Base-by-base conservation (phyloP, 257 asterid genomes). In the Nicotiana obtusifolia region DNA sequence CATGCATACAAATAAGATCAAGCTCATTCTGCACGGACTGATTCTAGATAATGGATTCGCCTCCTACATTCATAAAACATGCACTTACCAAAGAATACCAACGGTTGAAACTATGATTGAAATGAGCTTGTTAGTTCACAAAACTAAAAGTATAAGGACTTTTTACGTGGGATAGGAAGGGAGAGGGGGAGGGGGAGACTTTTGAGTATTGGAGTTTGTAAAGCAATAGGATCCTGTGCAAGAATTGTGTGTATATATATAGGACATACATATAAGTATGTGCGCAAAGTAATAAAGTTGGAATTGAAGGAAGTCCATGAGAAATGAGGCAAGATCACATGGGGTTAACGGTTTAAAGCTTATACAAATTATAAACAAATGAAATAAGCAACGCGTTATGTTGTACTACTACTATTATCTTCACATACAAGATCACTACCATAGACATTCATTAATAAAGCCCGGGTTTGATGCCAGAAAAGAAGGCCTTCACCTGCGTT, bases 321-420 rank as follows among this genome's bases (percentile, higher is more conserved):
- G 81, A 90, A 91, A 90, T 86, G 76, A 88, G 90, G 84, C 44
- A 88, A 83, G 88, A 82, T 95, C 98, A 95, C 99, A 94, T 94
- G 98, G 94, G 96, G 87, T 87, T 90, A 85, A 67, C 86, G 49
- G 26, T 17, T 59, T 57, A 17, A 47, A 20, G 83, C 88, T 31
- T 68, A 57, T 30, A 33, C 44, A 31, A 53, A 49, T 35, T 54
- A 33, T 57, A 80, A 76, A 84, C 13, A 71, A 85, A 83, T 60
- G 15, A 67, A 4, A 35, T 64, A 11, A 59, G 64, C 68, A 90
- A 90, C 86, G 90, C 84, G 88, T 81, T 89, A 28, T 73, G 81
- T 84, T 64, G 61, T 56, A 73, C 44, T 88, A 86, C 90, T 85
- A 82, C 8, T 33, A 33, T 49, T 66, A 5, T 73, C 49, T 82